Conservation (phyloP, 495 filamentous ascomycete species). For the Xylaria sp. region DNA sequence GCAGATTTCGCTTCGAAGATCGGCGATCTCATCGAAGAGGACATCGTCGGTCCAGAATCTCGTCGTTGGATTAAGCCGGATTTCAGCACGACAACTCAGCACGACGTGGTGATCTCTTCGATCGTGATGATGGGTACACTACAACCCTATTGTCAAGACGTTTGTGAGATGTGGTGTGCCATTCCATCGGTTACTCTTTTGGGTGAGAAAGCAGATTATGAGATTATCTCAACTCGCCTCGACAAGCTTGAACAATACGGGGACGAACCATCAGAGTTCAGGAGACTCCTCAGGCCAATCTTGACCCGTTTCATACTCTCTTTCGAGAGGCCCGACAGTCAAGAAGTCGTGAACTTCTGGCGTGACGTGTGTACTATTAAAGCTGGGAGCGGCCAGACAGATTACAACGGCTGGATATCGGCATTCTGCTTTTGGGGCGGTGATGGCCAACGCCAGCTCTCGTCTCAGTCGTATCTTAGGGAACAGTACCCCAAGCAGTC, state of each 20-base stretch:
- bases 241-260: slow-evolving; percentile 49
- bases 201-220: slow-evolving; percentile 53
- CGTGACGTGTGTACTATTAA: not conserved
- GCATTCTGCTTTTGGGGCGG: slow-evolving; percentile 3
- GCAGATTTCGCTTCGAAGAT: not conserved
- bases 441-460: not conserved
- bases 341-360: not conserved
- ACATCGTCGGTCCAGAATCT: slow-evolving; percentile 26
- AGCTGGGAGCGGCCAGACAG: not conserved
- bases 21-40: not conserved
- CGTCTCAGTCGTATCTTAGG: not conserved
- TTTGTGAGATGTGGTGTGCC: slow-evolving; percentile 45
- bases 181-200: slow-evolving; percentile 59
- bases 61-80: slow-evolving; percentile 37
- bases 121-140: slow-evolving; percentile 17
- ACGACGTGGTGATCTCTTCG: slow-evolving; percentile 29
- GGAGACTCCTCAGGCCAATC: not conserved
- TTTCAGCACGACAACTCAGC: slow-evolving; percentile 37
- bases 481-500: not conserved
- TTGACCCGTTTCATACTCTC: not conserved
- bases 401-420: slow-evolving; percentile 4
- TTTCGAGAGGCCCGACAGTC: not conserved
- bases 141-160: not conserved
- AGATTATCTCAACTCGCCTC: slow-evolving; percentile 40
- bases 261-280: slow-evolving; percentile 35